Conservation (phyloP, 2,329 filamentous ascomycete species). For the Cordyceps farinosa region DNA sequence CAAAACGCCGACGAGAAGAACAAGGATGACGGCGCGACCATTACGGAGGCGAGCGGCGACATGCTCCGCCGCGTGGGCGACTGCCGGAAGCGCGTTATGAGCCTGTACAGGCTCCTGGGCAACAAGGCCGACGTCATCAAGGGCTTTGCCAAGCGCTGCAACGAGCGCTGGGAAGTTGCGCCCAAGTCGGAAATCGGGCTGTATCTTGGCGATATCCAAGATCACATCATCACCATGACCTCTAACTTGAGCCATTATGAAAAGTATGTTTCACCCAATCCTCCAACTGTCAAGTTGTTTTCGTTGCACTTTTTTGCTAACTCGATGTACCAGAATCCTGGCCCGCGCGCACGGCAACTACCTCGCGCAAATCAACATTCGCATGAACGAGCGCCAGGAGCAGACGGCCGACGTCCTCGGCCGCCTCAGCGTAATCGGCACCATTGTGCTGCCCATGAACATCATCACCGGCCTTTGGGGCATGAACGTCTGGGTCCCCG, state of each 20-base stretch:
- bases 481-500: slow-evolving; percentile 97
- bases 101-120: slow-evolving; percentile 83
- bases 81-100: slow-evolving; percentile 96
- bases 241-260: slow-evolving; percentile 94
- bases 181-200: slow-evolving; percentile 94
- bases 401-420: slow-evolving; percentile 92
- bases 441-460: slow-evolving; percentile 97
- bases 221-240: slow-evolving; percentile 99
- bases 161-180: slow-evolving; percentile 95
- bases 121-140: slow-evolving; percentile 99
- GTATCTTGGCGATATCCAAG: slow-evolving; percentile 96
- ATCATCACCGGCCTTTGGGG: slow-evolving; percentile 98
- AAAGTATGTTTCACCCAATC: slow-evolving; percentile 57
- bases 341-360: slow-evolving; percentile 93
- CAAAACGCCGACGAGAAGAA: slow-evolving; percentile 45
- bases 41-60: slow-evolving; percentile 57
- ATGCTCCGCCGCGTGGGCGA: slow-evolving; percentile 93
- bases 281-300: background rate
- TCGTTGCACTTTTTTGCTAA: background rate
- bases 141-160: slow-evolving; percentile 96
- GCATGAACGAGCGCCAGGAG: slow-evolving; percentile 97
- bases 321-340: slow-evolving; percentile 62
- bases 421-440: slow-evolving; percentile 91
- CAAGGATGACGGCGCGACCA: slow-evolving; percentile 42
- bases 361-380: slow-evolving; percentile 97